Conservation (phyloP, 2,329 filamentous ascomycete genomes). For the Lasiodiplodia sp. region DNA sequence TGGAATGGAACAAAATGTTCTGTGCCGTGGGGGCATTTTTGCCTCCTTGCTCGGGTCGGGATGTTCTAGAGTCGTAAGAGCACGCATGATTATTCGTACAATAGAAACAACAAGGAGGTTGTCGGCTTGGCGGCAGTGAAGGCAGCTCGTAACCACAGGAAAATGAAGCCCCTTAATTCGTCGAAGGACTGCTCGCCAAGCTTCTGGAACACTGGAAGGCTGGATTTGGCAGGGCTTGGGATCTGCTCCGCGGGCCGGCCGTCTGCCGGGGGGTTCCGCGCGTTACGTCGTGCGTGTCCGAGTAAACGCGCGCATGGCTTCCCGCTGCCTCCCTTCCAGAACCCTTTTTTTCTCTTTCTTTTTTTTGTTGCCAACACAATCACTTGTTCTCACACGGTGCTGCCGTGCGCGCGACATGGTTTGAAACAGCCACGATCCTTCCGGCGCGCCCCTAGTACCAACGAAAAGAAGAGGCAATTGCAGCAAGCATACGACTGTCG, state of each 20-base stretch:
- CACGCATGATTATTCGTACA: neutral
- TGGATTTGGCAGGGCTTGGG: neutral
- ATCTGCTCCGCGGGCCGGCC: conserved; percentile 6
- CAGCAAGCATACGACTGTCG: conserved; percentile 3
- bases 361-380: conserved; percentile 3
- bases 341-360: conserved; percentile 7
- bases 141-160: neutral
- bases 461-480: neutral
- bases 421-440: neutral
- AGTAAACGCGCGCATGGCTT: conserved; percentile 4
- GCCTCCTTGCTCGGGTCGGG: neutral
- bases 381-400: neutral
- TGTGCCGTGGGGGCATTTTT: neutral
- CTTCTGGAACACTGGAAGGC: conserved; percentile 8
- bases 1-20: neutral
- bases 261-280: neutral
- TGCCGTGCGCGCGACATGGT: conserved; percentile 2
- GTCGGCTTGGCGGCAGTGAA: neutral
- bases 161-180: conserved; percentile 6
- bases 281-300: conserved; percentile 17
- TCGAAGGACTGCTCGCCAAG: neutral
- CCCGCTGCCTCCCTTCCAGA: neutral
- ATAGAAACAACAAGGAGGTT: neutral
- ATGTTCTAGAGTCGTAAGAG: neutral
- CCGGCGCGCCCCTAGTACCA: neutral